Evolutionary conservation across 2,329 filamentous ascomycete species (phyloP).

Genomic region (Sporothrix inflata): DNA sequence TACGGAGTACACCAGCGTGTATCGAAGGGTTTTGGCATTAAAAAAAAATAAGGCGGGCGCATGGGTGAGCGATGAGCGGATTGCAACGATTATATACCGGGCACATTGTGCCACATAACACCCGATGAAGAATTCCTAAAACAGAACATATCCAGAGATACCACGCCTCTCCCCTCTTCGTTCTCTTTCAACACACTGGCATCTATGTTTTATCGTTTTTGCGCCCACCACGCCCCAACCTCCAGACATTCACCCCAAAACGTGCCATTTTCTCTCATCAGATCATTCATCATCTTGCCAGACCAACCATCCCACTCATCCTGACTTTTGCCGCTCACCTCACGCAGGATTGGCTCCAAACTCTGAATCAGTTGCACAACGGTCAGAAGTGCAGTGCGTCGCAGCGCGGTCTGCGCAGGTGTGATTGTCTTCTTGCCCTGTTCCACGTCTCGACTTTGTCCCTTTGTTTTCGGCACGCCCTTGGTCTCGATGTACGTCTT

Average conservation of each 20-base stretch:
- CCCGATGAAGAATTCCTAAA: not conserved
- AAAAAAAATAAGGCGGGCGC: not conserved
- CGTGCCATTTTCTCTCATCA: conserved; percentile 77
- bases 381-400: conserved; percentile 78
- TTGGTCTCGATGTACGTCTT: conserved; percentile 61
- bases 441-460: not conserved
- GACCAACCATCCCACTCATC: conserved; percentile 94
- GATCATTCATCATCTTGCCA: conserved; percentile 80
- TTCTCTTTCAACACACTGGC: not conserved
- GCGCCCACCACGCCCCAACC: conserved; percentile 86
- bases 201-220: conserved; percentile 58
- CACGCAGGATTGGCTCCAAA: conserved; percentile 78
- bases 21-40: not conserved
- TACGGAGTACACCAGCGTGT: too few species aligned
- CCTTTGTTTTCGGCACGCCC: conserved; percentile 33
- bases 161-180: not conserved
- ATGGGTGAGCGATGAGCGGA: not conserved
- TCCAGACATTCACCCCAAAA: conserved; percentile 84
- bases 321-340: conserved; percentile 81
- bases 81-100: not conserved
- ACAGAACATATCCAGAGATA: conserved; percentile 11
- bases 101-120: not conserved
- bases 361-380: conserved; percentile 83
- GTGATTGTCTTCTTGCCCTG: conserved; percentile 58
- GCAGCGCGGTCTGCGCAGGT: conserved; percentile 70